Evolutionary conservation across 2,329 filamentous ascomycete species (phyloP).

Genomic region (Coleophoma eucalyptorum): DNA sequence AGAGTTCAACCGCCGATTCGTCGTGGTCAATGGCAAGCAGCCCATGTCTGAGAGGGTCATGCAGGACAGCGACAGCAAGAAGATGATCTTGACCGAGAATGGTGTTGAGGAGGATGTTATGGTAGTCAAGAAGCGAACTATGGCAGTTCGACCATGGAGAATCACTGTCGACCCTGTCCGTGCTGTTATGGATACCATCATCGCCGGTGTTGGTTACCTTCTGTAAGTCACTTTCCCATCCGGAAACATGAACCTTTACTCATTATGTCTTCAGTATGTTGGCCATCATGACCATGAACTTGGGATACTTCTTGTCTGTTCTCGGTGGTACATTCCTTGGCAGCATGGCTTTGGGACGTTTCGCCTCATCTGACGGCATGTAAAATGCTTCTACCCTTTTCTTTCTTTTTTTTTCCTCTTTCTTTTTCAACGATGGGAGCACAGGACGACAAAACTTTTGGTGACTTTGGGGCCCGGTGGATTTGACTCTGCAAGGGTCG

Average conservation of each 20-base stretch:
- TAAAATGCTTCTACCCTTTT: not conserved
- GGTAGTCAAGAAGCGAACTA: conserved; percentile 59
- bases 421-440: too few species aligned
- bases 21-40: conserved; percentile 64
- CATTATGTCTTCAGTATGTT: conserved; percentile 63
- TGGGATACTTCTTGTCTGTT: conserved; percentile 81
- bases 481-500: too few species aligned
- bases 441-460: too few species aligned
- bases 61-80: conserved; percentile 52
- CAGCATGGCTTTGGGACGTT: conserved; percentile 52
- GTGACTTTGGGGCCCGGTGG: too few species aligned
- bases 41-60: conserved; percentile 20
- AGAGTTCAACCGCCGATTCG: conserved; percentile 72
- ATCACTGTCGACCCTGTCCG: conserved; percentile 75
- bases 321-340: conserved; percentile 79
- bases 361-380: conserved; percentile 8
- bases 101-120: conserved; percentile 78
- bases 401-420: too few species aligned
- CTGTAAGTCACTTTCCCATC: conserved; percentile 55
- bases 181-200: conserved; percentile 65
- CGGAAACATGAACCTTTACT: conserved; percentile 4
- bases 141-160: conserved; percentile 66
- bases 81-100: conserved; percentile 66
- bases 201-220: conserved; percentile 77
- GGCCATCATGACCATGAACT: conserved; percentile 85